Evolutionary conservation across 2,329 filamentous ascomycete species (phyloP).

Genomic region (Pseudogymnoascus destructans): DNA sequence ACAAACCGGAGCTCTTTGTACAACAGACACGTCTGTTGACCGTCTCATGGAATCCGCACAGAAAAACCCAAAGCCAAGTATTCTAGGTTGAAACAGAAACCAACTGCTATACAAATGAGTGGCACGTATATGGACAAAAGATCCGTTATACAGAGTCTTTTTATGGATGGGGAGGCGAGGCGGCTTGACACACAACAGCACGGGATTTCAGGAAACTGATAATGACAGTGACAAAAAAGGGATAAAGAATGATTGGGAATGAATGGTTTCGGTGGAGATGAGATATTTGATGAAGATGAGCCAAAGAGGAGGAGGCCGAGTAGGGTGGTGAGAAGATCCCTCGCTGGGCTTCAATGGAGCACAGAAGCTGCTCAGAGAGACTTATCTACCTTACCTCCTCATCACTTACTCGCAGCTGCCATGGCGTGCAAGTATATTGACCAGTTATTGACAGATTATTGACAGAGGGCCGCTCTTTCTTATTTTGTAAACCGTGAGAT

Average conservation of each 20-base stretch:
- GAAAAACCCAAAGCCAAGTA: neutral
- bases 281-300: constrained; percentile 7
- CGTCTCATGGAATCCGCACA: neutral
- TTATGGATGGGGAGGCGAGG: neutral
- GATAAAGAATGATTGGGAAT: neutral
- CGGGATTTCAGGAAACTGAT: neutral
- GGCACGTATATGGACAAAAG: constrained; percentile 7
- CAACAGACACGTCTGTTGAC: neutral
- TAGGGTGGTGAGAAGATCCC: constrained; percentile 5
- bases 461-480: neutral
- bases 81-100: constrained; percentile 3
- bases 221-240: constrained; percentile 1
- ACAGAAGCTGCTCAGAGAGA: neutral
- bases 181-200: constrained; percentile 1
- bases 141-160: constrained; percentile 5
- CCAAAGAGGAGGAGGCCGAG: neutral
- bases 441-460: neutral
- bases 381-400: neutral
- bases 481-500: neutral
- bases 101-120: neutral
- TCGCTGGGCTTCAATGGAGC: neutral
- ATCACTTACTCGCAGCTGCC: constrained; percentile 1
- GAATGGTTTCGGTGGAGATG: neutral
- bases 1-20: constrained; percentile 3
- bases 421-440: neutral